phyloP scores from a whole-genome alignment of 768 basidiomycete species.

The Pleurotus tuber-regium region DNA sequence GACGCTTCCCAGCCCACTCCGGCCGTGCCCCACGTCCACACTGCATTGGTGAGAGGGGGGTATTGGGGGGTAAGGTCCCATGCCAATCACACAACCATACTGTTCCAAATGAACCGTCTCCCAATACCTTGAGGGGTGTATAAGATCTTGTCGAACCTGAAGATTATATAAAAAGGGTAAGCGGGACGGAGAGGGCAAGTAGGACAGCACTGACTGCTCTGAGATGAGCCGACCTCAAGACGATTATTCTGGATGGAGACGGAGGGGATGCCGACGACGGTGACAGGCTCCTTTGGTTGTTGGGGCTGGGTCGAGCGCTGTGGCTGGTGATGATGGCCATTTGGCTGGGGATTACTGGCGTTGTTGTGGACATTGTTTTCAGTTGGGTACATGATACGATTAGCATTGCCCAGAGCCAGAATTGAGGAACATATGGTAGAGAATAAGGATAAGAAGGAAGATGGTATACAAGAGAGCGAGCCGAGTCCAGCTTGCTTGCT shows the following conservation, averaged over 20 bases:
- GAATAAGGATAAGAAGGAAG: constrained; percentile 14
- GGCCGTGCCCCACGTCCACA: constrained; percentile 89
- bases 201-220: constrained; percentile 54
- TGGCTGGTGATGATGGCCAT: constrained; percentile 22
- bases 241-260: constrained; percentile 67
- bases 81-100: constrained; percentile 99
- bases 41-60: constrained; percentile 92
- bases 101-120: constrained; percentile 98
- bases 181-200: constrained; percentile 15
- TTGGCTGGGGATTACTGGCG: constrained; percentile 16
- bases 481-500: constrained; percentile 12
- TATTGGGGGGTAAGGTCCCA: constrained; percentile 88
- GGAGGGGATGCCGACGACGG: constrained; percentile 72
- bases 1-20: constrained; percentile 91
- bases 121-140: constrained; percentile 93
- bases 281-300: constrained; percentile 56
- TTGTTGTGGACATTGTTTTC: constrained; percentile 42
- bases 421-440: constrained; percentile 26
- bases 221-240: constrained; percentile 70
- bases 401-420: constrained; percentile 48
- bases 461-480: constrained; percentile 9
- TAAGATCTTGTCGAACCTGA: constrained; percentile 87
- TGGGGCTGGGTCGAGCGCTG: constrained; percentile 27
- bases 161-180: constrained; percentile 12
- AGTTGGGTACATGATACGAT: constrained; percentile 56